These are phyloP conservation scores for Spinacia oleracea DNA, from an alignment of 179 eudicot species.

Conservation along the genomic window DNA sequence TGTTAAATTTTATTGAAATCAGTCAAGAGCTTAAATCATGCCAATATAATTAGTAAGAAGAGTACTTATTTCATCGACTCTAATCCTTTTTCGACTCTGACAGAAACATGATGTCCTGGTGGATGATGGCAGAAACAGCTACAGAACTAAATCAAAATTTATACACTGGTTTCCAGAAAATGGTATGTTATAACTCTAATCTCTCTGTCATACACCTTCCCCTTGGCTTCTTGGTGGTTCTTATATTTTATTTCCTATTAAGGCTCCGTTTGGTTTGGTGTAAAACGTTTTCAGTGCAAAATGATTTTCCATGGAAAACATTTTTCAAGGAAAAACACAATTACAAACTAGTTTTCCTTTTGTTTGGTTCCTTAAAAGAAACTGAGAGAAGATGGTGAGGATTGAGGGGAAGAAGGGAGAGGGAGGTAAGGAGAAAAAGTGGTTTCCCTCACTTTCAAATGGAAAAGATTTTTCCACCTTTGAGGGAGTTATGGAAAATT, in stretches of 20 bases:
- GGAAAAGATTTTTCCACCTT: too few species aligned
- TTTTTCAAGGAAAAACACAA: too few species aligned
- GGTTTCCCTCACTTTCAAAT: too few species aligned
- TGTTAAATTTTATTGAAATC: not conserved
- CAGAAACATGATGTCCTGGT: conserved; percentile 21
- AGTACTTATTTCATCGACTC: not conserved
- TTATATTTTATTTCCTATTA: conserved; percentile 7
- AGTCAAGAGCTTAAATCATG: not conserved
- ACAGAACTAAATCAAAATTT: conserved; percentile 26
- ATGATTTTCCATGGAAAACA: too few species aligned
- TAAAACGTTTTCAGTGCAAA: too few species aligned
- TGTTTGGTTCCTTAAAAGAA: too few species aligned
- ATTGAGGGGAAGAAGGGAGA: too few species aligned
- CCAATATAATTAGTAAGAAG: not conserved
- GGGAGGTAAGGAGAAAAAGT: too few species aligned
- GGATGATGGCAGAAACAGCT: conserved; percentile 19
- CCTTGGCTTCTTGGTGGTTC: not conserved
- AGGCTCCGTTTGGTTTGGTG: too few species aligned
- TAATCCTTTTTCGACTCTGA: conserved; percentile 8
- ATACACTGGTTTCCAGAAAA: conserved; percentile 25
- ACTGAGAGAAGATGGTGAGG: too few species aligned
- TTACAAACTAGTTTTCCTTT: too few species aligned
- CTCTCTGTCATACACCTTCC: conserved; percentile 7
- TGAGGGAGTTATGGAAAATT: too few species aligned
- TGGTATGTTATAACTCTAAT: conserved; percentile 23